Percentiles rank a stretch among this genome's conserved stretches.
phyloP scores from a whole-genome alignment of 805 yeast genomes.

The Nakazawaea wyomingensis region DNA sequence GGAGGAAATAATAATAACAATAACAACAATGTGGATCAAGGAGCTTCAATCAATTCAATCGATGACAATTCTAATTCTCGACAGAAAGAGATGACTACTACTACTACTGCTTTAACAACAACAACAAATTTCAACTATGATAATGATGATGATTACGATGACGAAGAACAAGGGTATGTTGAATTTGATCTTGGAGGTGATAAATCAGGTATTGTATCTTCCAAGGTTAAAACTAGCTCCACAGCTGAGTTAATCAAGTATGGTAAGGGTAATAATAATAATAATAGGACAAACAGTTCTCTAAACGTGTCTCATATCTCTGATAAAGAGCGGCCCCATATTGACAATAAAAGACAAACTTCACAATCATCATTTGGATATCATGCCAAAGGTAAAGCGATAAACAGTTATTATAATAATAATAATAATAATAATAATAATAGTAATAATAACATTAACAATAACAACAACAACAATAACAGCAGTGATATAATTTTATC shows the following conservation, averaged over 20 bases:
- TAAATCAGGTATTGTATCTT: slow-evolving; percentile 19
- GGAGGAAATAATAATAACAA: no score
- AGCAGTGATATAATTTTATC: not conserved
- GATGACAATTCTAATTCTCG: no score
- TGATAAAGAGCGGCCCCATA: not conserved
- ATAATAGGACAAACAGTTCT: slow-evolving; percentile 9
- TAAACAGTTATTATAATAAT: no score
- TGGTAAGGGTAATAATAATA: slow-evolving; percentile 24
- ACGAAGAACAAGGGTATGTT: slow-evolving; percentile 26
- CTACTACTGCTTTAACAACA: no score
- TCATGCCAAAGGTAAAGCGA: no score
- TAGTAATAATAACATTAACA: not conserved
- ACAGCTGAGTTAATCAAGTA: slow-evolving; percentile 18
- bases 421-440: no score
- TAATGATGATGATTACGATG: slow-evolving; percentile 16
- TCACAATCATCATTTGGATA: no score
- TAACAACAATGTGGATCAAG: no score
- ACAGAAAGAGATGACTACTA: no score
- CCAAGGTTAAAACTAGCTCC: slow-evolving; percentile 14
- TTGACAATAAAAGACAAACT: no score
- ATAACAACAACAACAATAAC: not conserved
- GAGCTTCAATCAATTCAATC: no score
- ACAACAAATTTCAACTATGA: no score
- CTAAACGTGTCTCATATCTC: slow-evolving; percentile 4
- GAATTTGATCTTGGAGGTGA: slow-evolving; percentile 30